phyloP scores from a whole-genome alignment of 371 early-diverging fungal genomes.

The Mucor indicus region DNA sequence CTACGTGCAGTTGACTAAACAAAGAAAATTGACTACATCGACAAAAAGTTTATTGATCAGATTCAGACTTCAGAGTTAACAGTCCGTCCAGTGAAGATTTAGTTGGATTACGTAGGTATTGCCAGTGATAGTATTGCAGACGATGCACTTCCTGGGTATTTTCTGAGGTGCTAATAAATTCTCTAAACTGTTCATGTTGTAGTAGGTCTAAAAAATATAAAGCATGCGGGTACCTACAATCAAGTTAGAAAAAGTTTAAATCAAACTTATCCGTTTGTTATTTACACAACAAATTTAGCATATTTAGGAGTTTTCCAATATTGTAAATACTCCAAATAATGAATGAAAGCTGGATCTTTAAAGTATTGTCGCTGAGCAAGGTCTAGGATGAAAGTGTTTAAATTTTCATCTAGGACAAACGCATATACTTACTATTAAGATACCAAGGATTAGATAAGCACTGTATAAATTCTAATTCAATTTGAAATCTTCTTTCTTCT shows the following conservation, averaged over 20 bases:
- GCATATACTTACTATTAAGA: constrained; percentile 59
- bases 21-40: no score
- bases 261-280: not conserved
- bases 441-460: constrained; percentile 95
- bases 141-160: constrained; percentile 76
- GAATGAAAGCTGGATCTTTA: constrained; percentile 76
- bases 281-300: constrained; percentile 82
- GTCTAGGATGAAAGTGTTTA: constrained; percentile 39
- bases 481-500: constrained; percentile 70
- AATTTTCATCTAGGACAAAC: not conserved
- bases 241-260: not conserved
- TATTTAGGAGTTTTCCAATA: constrained; percentile 92
- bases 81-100: no score
- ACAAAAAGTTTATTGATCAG: no score
- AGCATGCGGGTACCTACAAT: constrained; percentile 79
- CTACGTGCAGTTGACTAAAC: no score
- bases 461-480: constrained; percentile 94
- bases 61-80: no score
- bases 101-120: constrained; percentile 55
- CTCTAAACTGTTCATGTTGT: constrained; percentile 78
- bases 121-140: constrained; percentile 89
- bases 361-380: constrained; percentile 89
- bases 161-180: constrained; percentile 69
- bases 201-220: constrained; percentile 82
- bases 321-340: constrained; percentile 85